Evolutionary conservation across 257 asterid species (phyloP).

Genomic region (Penstemon newberryi): DNA sequence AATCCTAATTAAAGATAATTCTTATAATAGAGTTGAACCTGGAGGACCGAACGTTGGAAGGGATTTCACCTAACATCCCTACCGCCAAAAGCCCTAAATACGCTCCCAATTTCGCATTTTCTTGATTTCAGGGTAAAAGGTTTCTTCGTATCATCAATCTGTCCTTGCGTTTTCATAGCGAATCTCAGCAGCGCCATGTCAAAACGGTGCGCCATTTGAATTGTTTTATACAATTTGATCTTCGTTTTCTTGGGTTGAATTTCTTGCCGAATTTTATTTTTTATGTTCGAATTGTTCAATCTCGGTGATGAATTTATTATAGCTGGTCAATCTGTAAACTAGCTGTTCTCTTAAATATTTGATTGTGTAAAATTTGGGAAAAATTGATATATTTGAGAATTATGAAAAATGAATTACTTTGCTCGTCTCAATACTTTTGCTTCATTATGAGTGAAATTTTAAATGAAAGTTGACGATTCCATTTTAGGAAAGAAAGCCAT

Average conservation of each 20-base stretch:
- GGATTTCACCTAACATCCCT: conserved; percentile 11
- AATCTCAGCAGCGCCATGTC: conserved; percentile 40
- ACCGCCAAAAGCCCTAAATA: conserved; percentile 36
- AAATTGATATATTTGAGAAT: background rate
- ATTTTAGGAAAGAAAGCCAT: too few relatives aligned
- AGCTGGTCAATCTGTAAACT: background rate
- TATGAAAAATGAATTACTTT: too few relatives aligned
- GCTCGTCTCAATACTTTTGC: too few relatives aligned
- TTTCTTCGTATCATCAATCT: conserved; percentile 12
- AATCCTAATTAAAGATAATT: too few relatives aligned
- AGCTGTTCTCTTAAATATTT: background rate
- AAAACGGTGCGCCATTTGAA: conserved; percentile 33
- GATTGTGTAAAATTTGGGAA: background rate
- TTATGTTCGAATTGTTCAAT: background rate
- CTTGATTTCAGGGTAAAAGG: conserved; percentile 6
- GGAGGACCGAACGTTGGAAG: conserved; percentile 25
- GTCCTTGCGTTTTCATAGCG: conserved; percentile 28
- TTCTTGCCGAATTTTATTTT: background rate
- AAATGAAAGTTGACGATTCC: too few relatives aligned
- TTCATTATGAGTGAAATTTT: too few relatives aligned
- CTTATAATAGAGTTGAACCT: conserved; percentile 8
- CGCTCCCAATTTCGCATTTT: conserved; percentile 25
- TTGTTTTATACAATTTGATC: background rate
- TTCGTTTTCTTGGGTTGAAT: background rate
- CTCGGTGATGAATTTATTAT: background rate